Base-by-base conservation (phyloP, 805 yeast species). In the Metschnikowia lochheadii region DNA sequence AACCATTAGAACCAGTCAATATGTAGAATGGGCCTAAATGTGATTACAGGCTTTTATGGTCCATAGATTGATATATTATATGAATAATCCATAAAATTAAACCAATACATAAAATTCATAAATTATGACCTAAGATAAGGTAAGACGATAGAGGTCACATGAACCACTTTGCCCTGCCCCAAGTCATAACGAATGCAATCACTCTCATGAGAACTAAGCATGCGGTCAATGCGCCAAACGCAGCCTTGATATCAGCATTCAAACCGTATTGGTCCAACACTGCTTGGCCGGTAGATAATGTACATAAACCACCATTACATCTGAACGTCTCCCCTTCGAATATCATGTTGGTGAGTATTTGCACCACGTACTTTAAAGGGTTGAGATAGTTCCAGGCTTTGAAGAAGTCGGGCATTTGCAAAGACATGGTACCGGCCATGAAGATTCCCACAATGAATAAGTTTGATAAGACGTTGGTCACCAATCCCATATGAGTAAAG, bases 391-490 rank as follows among this genome's bases (percentile, higher is more conserved):
- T 89, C 62, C 87, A 67, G 0, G 83, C 96, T 54, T 75, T 75
- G 61, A 89, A 74, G 44, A 89, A 82, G 1, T 67, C 69, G 23
- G 85, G 86, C 85, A 89, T 80, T n/a, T 83, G 74, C 58, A 88
- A 70, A 0, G 96, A 85, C 83, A 89, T 76, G 10, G 90, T 71
- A 3, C 96, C 97, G 1, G 89, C 87, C 94, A 89, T 86, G 57
- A 86, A 81, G 5, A 86, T 80, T 5, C 92, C 94, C 45, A 88
- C 68, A 2, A 89, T 80, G 47, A 87, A 69, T 29, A 86, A 63
- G 7, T 82, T 76, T 0, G 91, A 79, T 34, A 89, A 81, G 3
- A 87, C 67, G 62, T 86, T 87, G 15, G 87, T 83, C 0, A 94
- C 95, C 60, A 89, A 80, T 0, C 96, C 96, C 32, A 89, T 78